A percentile compares a stretch with the other conserved stretches of the same genome.
Evolutionary conservation across 805 yeast genomes (phyloP).

Genomic region (Candida coquimbonensis): DNA sequence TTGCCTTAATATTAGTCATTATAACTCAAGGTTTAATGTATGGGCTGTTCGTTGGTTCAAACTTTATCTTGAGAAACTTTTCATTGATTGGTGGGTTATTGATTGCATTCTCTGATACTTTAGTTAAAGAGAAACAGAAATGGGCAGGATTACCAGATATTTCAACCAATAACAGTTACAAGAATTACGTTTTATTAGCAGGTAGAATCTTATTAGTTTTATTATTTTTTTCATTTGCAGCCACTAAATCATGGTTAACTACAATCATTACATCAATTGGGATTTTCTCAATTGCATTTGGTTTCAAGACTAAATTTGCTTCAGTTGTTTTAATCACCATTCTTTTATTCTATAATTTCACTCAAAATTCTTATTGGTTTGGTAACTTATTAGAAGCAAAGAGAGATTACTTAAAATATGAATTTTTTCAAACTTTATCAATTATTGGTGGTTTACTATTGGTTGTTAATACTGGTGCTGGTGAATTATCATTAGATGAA

Average conservation of each 20-base stretch:
- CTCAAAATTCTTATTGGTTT: slow-evolving; percentile 86
- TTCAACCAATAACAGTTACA: slow-evolving; percentile 57
- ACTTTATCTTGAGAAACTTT: slow-evolving; percentile 78
- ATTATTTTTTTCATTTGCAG: slow-evolving; percentile 77
- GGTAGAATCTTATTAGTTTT: slow-evolving; percentile 84
- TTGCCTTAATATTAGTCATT: slow-evolving; percentile 62
- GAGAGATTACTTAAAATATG: slow-evolving; percentile 87
- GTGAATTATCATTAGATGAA: slow-evolving; percentile 87
- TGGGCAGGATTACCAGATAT: slow-evolving; percentile 40
- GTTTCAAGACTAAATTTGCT: slow-evolving; percentile 86
- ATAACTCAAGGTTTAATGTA: slow-evolving; percentile 80
- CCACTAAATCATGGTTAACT: slow-evolving; percentile 65
- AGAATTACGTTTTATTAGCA: slow-evolving; percentile 75
- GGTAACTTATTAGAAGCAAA: slow-evolving; percentile 54
- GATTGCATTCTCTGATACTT: slow-evolving; percentile 79
- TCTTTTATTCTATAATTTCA: slow-evolving; percentile 67
- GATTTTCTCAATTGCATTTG: slow-evolving; percentile 73
- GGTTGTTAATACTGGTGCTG: slow-evolving; percentile 94
- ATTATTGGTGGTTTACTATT: slow-evolving; percentile 91
- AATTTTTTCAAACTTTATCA: slow-evolving; percentile 88
- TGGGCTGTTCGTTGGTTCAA: slow-evolving; percentile 75
- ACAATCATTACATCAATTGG: slow-evolving; percentile 65
- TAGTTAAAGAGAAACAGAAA: slow-evolving; percentile 66
- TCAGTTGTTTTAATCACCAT: slow-evolving; percentile 65
- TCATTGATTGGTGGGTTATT: slow-evolving; percentile 90